Base-by-base conservation (phyloP, 1,139 yeast species). In the Wickerhamomyces sp. region DNA sequence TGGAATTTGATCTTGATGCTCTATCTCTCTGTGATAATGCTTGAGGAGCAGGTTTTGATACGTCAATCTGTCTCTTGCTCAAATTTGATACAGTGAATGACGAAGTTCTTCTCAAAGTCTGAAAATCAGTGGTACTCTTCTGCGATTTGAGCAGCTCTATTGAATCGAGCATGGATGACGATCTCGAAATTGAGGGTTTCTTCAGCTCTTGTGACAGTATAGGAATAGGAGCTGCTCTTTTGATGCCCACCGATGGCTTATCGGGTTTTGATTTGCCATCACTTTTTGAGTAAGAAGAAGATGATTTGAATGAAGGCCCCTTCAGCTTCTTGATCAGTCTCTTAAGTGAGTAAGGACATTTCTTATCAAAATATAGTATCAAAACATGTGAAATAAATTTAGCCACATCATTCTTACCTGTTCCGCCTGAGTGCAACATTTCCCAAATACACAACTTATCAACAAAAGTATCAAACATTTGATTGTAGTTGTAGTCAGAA, bases 391-490 rank as follows among this genome's bases (percentile, higher is more conserved):
- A 74, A 28, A 75, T 56, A 48, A 74, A 77, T 5, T 76, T 77
- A n/a, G n/a, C 58, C 48, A 1, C 73, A 58, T 16, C 70, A 63
- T 19, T 56, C 59, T 17, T 59, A 57, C 10, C 49, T 55, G 5
- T 57, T 55, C 2, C 34, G 26, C 4, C 33, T 27, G 9, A 37
- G 27, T 67, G 49, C 12, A 78, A 50, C 3, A 75, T 64, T 45
- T 77, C 83, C 68, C 78, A 66, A 28, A 78, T 66, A 13, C 72
- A 67, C 47, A 77, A 57, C 41, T 77, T 67, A 47, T 77, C 83
- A 4, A 76, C 52, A 25, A 71, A 59, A 4, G 70, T 54, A 40
- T 70, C 72, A 28, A 76, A 49, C 8, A 51, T 45, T 30, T 63
- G 47, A 11, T 42, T 42, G 25, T 37, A 39, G 10, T 27, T 49